Percentiles rank a stretch among this genome's conserved stretches.
phyloP scores from a whole-genome alignment of 208 protist species.

The Trypanosoma cruzi region DNA sequence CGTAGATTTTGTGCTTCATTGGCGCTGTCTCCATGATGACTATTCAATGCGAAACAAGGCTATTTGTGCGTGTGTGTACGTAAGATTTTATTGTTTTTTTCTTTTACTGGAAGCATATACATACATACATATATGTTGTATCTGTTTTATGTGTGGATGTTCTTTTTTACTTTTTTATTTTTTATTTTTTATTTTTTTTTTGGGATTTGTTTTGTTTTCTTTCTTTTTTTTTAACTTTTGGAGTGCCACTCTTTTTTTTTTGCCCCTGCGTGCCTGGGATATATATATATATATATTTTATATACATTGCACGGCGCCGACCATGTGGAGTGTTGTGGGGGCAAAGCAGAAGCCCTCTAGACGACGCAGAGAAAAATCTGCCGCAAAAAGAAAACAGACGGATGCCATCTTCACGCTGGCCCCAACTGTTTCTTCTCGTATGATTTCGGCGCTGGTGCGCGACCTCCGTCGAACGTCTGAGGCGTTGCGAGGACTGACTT shows the following conservation, averaged over 20 bases:
- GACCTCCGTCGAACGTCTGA: conserved; percentile 28
- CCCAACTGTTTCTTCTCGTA: background rate
- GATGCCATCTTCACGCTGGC: background rate
- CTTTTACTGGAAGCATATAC: too few species aligned
- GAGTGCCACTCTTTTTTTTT: too few species aligned
- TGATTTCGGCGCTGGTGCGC: conserved; percentile 20
- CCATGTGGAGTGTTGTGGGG: conserved; percentile 35
- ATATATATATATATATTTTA: too few species aligned
- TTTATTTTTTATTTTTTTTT: conserved; percentile 1
- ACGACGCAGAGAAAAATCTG: conserved; percentile 3
- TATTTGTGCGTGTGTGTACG: too few species aligned
- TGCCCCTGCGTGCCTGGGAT: too few species aligned
- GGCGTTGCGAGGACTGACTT: conserved; percentile 10
- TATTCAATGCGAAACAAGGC: too few species aligned
- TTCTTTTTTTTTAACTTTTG: background rate
- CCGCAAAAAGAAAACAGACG: background rate
- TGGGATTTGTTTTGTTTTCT: too few species aligned
- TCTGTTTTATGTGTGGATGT: background rate
- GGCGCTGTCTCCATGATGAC: too few species aligned
- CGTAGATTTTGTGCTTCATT: too few species aligned
- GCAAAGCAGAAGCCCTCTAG: conserved; percentile 23
- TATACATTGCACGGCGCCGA: background rate
- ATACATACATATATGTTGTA: background rate
- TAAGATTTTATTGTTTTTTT: background rate
- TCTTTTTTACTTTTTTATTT: conserved; percentile 4